Evolutionary conservation across 345 rosid genomes (phyloP).

Genomic region (Triadica sebifera): DNA sequence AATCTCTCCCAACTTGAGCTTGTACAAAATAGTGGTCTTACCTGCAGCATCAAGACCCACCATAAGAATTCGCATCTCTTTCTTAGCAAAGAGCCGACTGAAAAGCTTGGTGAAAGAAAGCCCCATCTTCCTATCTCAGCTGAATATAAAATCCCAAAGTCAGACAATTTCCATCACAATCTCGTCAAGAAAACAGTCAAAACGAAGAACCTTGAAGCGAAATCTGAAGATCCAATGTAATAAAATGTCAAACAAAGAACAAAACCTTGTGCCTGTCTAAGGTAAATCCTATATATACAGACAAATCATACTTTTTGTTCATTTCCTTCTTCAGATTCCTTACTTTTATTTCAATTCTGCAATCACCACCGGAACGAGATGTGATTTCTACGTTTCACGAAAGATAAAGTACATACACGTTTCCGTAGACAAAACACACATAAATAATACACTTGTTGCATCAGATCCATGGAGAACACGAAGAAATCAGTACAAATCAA

Average conservation of each 20-base stretch:
- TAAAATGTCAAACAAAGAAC: no score
- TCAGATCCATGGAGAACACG: slow-evolving; percentile 2
- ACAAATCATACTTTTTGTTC: no score
- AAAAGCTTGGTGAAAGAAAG: slow-evolving; percentile 26
- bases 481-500: not conserved
- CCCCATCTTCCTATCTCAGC: slow-evolving; percentile 21
- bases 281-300: no score
- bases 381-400: not conserved
- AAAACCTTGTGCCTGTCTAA: no score
- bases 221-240: not conserved
- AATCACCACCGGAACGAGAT: not conserved
- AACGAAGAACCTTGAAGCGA: not conserved
- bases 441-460: not conserved
- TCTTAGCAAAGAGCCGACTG: slow-evolving; percentile 25
- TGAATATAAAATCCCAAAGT: not conserved
- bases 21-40: slow-evolving; percentile 26
- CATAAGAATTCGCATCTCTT: slow-evolving; percentile 25
- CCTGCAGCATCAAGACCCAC: slow-evolving; percentile 29
- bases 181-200: not conserved
- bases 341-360: not conserved
- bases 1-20: slow-evolving; percentile 28
- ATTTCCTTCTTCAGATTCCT: not conserved
- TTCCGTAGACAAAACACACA: not conserved
- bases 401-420: not conserved
- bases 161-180: not conserved